Conservation (phyloP, 1,284 basidiomycete genomes). For the Cutaneotrichosporon mucoides region DNA sequence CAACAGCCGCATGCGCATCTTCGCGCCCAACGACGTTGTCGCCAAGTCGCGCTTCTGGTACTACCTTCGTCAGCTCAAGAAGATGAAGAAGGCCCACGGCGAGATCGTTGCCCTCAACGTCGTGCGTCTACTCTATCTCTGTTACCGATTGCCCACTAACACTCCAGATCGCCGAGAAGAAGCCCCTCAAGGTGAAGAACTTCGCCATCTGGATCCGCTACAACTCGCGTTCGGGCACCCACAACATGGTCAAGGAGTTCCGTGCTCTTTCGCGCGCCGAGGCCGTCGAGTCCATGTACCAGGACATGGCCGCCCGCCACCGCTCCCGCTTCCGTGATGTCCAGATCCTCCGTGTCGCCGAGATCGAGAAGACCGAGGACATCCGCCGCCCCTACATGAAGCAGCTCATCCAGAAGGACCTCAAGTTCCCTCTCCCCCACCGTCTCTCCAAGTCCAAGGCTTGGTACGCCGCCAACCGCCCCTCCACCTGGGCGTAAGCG, state of each 20-base stretch:
- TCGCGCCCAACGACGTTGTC: slow-evolving; percentile 95
- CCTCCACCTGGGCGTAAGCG: slow-evolving; percentile 47
- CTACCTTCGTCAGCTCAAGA: slow-evolving; percentile 96
- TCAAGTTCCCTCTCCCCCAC: slow-evolving; percentile 99
- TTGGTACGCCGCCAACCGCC: slow-evolving; percentile 52
- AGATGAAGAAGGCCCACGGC: slow-evolving; percentile 99
- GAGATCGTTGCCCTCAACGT: slow-evolving; percentile 98
- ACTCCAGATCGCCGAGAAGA: slow-evolving; percentile 87
- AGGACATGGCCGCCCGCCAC: slow-evolving; percentile 99
- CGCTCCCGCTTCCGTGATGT: slow-evolving; percentile 99
- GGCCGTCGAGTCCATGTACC: slow-evolving; percentile 95
- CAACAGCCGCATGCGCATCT: slow-evolving; percentile 87
- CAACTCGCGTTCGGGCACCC: slow-evolving; percentile 95
- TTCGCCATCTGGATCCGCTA: slow-evolving; percentile 99
- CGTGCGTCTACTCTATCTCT: slow-evolving; percentile 58
- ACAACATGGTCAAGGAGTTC: slow-evolving; percentile 93
- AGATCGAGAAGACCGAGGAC: slow-evolving; percentile 89
- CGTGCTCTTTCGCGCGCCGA: slow-evolving; percentile 90
- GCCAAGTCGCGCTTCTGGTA: slow-evolving; percentile 99
- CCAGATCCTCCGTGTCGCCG: slow-evolving; percentile 52
- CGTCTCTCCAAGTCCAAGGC: slow-evolving; percentile 55
- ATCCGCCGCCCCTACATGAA: slow-evolving; percentile 88
- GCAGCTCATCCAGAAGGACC: slow-evolving; percentile 81
- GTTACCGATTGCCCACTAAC: background rate
- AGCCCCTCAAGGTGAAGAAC: slow-evolving; percentile 98